Conservation (phyloP, 768 basidiomycete species). For the Boletus reticulatus region DNA sequence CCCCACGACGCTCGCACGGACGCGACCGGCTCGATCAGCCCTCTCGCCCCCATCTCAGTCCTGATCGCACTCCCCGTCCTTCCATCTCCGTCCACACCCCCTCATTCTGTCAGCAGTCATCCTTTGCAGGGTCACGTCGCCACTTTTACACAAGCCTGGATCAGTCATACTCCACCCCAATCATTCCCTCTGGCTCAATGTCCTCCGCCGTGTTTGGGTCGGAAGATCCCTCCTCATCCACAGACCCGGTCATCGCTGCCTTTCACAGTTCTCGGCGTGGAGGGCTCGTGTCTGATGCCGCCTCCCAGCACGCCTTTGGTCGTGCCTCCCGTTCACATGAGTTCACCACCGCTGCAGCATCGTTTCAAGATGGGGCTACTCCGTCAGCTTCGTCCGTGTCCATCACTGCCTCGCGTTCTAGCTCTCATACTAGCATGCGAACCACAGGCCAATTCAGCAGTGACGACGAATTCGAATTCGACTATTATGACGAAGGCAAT, state of each 20-base stretch:
- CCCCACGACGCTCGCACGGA: slow-evolving; percentile 14
- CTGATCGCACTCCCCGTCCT: slow-evolving; percentile 45
- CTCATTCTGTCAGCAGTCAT: slow-evolving; percentile 31
- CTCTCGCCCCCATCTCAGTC: slow-evolving; percentile 33
- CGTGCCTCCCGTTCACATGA: slow-evolving; percentile 34
- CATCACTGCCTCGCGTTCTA: too few relatives aligned
- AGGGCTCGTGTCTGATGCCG: slow-evolving; percentile 37
- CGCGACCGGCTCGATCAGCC: slow-evolving; percentile 34
- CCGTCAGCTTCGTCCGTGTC: too few relatives aligned
- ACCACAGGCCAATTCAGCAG: too few relatives aligned
- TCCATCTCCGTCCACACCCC: slow-evolving; percentile 33
- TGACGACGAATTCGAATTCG: too few relatives aligned
- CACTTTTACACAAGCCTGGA: slow-evolving; percentile 2
- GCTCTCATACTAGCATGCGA: too few relatives aligned
- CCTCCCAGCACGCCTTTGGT: slow-evolving; percentile 51
- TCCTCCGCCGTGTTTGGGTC: slow-evolving; percentile 16
- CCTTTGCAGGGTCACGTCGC: slow-evolving; percentile 26
- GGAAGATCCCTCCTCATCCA: slow-evolving; percentile 38
- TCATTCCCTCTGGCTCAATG: not conserved
- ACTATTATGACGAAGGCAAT: too few relatives aligned
- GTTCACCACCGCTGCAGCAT: slow-evolving; percentile 16
- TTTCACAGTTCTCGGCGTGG: slow-evolving; percentile 18
- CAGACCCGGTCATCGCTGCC: slow-evolving; percentile 27
- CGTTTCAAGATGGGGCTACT: too few relatives aligned
- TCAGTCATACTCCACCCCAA: not conserved